phyloP scores from a whole-genome alignment of 805 yeast genomes.

The Candida ipomoeae region DNA sequence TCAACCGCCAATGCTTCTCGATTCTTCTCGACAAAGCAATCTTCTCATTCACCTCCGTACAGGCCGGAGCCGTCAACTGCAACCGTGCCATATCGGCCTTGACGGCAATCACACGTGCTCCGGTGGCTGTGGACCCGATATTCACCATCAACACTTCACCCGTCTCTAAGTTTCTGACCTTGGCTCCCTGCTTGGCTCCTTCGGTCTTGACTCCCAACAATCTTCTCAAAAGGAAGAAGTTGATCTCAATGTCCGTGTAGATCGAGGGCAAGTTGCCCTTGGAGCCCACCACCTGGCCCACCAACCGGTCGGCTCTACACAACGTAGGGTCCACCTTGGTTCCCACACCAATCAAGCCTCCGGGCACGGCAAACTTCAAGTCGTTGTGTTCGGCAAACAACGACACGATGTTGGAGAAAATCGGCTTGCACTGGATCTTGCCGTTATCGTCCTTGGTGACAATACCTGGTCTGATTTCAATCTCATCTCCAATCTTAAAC shows the following conservation, averaged over 20 bases:
- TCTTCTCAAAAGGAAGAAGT: constrained; percentile 94
- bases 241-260: constrained; percentile 95
- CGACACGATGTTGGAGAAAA: constrained; percentile 89
- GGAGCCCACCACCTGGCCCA: constrained; percentile 98
- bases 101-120: constrained; percentile 97
- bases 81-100: constrained; percentile 99
- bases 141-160: constrained; percentile 98
- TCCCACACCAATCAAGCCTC: constrained; percentile 99
- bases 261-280: constrained; percentile 94
- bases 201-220: constrained; percentile 97
- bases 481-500: constrained; percentile 94
- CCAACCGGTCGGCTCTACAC: constrained; percentile 98
- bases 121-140: constrained; percentile 98
- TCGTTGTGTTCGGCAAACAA: constrained; percentile 97
- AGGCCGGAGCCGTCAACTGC: constrained; percentile 94
- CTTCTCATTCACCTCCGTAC: constrained; percentile 97
- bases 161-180: constrained; percentile 88
- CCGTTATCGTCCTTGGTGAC: constrained; percentile 89
- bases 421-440: constrained; percentile 92
- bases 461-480: constrained; percentile 98
- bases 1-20: constrained; percentile 99
- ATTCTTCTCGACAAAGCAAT: constrained; percentile 98
- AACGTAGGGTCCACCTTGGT: constrained; percentile 97
- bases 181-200: constrained; percentile 89
- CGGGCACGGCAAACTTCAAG: constrained; percentile 98